Evolutionary conservation across 306 rosid genomes (phyloP).

Genomic region (Lagenaria siceraria): DNA sequence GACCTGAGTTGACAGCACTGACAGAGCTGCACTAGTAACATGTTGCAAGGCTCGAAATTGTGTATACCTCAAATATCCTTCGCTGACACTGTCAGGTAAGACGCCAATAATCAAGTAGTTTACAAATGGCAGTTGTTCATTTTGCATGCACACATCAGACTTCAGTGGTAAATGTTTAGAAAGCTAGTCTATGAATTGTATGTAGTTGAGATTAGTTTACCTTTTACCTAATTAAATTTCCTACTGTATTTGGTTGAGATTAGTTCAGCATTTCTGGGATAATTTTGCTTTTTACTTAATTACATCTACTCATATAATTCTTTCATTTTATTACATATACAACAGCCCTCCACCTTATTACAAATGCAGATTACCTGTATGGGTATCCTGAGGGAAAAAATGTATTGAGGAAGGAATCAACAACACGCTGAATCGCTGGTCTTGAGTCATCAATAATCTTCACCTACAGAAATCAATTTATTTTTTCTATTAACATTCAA

Average conservation of each 20-base stretch:
- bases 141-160: not conserved
- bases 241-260: too few relatives aligned
- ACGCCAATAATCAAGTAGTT: slow-evolving; percentile 1
- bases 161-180: too few relatives aligned
- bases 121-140: not conserved
- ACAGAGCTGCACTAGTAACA: slow-evolving; percentile 65
- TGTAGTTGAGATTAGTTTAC: too few relatives aligned
- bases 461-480: slow-evolving; percentile 19
- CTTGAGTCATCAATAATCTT: slow-evolving; percentile 58
- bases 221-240: too few relatives aligned
- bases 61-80: slow-evolving; percentile 87
- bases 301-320: too few relatives aligned
- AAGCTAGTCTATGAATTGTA: too few relatives aligned
- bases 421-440: slow-evolving; percentile 40
- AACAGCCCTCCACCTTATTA: not conserved
- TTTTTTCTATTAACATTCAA: not conserved
- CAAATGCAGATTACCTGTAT: slow-evolving; percentile 34
- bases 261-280: too few relatives aligned
- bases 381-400: slow-evolving; percentile 95
- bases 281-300: too few relatives aligned
- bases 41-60: slow-evolving; percentile 92
- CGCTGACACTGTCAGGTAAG: slow-evolving; percentile 52
- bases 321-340: not conserved
- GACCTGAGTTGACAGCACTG: slow-evolving; percentile 94
- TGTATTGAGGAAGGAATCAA: slow-evolving; percentile 49